Percentiles rank a stretch among this genome's conserved stretches.
Conservation (phyloP, 2,329 filamentous ascomycete genomes). For the Chaetothyriales sp. region DNA sequence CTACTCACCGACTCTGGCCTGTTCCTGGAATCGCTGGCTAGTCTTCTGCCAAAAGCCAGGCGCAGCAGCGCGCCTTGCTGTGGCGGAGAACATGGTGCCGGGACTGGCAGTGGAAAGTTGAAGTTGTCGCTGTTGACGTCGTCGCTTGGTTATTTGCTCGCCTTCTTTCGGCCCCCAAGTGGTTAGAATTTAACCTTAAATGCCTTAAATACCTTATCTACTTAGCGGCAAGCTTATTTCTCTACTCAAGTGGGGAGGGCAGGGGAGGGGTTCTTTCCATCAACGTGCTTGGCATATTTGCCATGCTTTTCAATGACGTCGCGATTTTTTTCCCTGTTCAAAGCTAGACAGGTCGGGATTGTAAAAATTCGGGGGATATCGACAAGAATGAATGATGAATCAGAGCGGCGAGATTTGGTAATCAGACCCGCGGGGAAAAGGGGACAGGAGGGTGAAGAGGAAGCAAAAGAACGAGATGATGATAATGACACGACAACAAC, state of each 20-base stretch:
- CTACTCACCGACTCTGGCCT: slow-evolving; percentile 17
- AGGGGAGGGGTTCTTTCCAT: too few species aligned
- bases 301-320: too few species aligned
- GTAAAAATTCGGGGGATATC: neutral
- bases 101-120: neutral
- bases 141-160: too few species aligned
- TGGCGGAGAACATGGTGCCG: slow-evolving; percentile 11
- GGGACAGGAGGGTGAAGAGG: neutral
- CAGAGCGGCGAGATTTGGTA: neutral
- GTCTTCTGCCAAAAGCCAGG: slow-evolving; percentile 18
- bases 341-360: neutral
- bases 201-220: too few species aligned
- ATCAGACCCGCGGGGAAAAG: neutral
- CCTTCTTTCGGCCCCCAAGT: too few species aligned
- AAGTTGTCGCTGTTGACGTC: neutral
- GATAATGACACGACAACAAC: too few species aligned
- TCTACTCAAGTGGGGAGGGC: too few species aligned
- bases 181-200: too few species aligned
- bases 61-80: slow-evolving; percentile 12
- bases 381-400: neutral
- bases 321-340: neutral
- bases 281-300: too few species aligned
- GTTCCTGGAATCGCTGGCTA: slow-evolving; percentile 12
- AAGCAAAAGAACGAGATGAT: neutral
- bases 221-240: too few species aligned